Conservation (phyloP, 1,284 basidiomycete genomes). For the Singerocomus inundabilis region DNA sequence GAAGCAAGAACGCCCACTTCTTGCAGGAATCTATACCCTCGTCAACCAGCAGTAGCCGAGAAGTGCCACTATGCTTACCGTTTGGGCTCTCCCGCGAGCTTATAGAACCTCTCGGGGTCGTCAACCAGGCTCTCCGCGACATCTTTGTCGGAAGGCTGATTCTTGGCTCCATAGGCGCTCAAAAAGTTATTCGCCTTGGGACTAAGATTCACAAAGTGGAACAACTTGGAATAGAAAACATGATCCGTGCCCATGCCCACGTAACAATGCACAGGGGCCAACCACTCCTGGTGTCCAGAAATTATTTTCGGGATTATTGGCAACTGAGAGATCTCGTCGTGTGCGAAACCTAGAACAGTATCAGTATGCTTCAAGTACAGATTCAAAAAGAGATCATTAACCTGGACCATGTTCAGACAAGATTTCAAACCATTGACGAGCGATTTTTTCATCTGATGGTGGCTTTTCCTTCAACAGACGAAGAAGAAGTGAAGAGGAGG, state of each 20-base stretch:
- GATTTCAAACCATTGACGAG: neutral
- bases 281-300: neutral
- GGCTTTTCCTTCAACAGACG: neutral
- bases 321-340: neutral
- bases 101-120: neutral
- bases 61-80: neutral
- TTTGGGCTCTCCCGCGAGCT: neutral
- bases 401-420: neutral
- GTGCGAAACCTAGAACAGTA: neutral
- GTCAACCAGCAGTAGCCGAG: neutral
- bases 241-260: neutral
- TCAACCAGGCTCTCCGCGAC: conserved; percentile 47
- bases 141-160: conserved; percentile 83
- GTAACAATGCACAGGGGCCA: conserved; percentile 5
- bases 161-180: conserved; percentile 79
- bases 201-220: conserved; percentile 88
- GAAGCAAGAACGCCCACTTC: conserved; percentile 1
- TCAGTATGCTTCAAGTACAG: neutral
- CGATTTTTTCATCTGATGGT: neutral
- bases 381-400: neutral
- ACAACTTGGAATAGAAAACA: conserved; percentile 64
- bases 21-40: conserved; percentile 1
- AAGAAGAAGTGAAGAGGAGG: neutral
- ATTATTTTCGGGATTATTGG: neutral
- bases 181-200: conserved; percentile 77